Base-by-base conservation (phyloP, 345 rosid genomes). In the Aegle marmelos region DNA sequence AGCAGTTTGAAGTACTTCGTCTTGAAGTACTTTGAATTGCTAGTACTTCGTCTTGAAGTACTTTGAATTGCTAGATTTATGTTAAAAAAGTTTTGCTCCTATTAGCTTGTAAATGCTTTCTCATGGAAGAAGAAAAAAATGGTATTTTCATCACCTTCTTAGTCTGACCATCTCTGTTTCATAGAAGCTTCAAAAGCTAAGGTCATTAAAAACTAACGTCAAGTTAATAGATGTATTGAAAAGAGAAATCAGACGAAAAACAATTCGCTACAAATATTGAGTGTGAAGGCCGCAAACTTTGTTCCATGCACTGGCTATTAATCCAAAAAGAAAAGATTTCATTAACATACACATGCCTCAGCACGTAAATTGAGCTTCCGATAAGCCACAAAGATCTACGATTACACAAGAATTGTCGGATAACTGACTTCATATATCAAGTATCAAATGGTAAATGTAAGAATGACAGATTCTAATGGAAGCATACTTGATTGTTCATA, bases 21-120 rank as follows among this genome's bases (percentile, higher is more conserved):
- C 76, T 85, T 37, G 82, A 86, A 84, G 88, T 81, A 66, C 82
- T 64, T 85, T 37, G 82, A 86, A 84, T 86, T 81, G 62, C 82
- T 59, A 75, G 80, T 73, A 80, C 81, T 85, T 82, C 80, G 39
- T 68, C 77, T 85, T 33, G 83, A 86, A 84, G 88, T 81, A 67
- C 82, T 65, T 79, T 11, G 65, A 31, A 59, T 45, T 41, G 31
- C 63, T 22, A 33, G 16, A n/a, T 59, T 70, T 64, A 48, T 19
- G 6, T 65, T 79, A 79, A 83, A 76, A 76, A 81, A 76, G 24
- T 86, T 86, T 85, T 77, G 33, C 27, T 53, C 22, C 7, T 22
- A 1, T 68, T 73, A 75, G 83, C n/a, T 21, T 82, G 88, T 85
- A 88, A 82, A 80, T 80, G 80, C 75, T 5, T 60, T 72, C 21